phyloP scores from a whole-genome alignment of 2,329 filamentous ascomycete genomes.

The Myriosclerotinia duriaeana region DNA sequence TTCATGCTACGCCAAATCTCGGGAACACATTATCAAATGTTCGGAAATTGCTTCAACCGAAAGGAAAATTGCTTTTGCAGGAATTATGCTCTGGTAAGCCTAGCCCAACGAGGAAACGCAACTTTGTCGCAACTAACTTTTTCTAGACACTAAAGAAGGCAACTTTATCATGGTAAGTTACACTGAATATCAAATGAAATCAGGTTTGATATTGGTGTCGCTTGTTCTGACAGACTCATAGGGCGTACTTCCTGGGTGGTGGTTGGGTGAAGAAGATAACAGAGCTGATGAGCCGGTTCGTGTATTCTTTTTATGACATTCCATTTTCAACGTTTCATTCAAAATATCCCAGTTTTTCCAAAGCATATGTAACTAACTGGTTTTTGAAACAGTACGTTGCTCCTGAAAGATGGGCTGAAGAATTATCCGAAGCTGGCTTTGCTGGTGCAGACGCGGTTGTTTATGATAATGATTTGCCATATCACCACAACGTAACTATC shows the following conservation, averaged over 20 bases:
- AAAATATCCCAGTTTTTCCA: neutral
- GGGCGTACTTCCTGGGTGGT: conserved; percentile 25
- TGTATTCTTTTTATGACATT: conserved; percentile 20
- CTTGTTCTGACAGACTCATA: neutral
- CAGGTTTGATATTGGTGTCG: neutral
- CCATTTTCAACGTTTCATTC: neutral
- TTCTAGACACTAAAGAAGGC: neutral
- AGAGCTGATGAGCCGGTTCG: conserved; percentile 31
- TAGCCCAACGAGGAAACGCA: neutral
- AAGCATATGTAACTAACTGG: neutral
- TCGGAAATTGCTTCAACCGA: conserved; percentile 28
- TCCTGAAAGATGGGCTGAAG: conserved; percentile 34
- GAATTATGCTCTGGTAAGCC: conserved; percentile 24
- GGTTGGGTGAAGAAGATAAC: conserved; percentile 31
- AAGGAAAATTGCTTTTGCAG: conserved; percentile 26
- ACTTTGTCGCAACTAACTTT: neutral
- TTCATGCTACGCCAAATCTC: conserved; percentile 33
- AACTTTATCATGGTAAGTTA: conserved; percentile 2
- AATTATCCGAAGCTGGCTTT: conserved; percentile 40
- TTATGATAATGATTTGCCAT: conserved; percentile 32
- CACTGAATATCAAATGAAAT: neutral
- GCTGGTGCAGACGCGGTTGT: conserved; percentile 35
- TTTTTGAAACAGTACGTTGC: conserved; percentile 19
- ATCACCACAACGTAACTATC: conserved; percentile 33
- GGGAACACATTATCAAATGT: conserved; percentile 28